phyloP scores from a whole-genome alignment of 108 stramenopile genomes.

The Fragilariopsis cylindrus region DNA sequence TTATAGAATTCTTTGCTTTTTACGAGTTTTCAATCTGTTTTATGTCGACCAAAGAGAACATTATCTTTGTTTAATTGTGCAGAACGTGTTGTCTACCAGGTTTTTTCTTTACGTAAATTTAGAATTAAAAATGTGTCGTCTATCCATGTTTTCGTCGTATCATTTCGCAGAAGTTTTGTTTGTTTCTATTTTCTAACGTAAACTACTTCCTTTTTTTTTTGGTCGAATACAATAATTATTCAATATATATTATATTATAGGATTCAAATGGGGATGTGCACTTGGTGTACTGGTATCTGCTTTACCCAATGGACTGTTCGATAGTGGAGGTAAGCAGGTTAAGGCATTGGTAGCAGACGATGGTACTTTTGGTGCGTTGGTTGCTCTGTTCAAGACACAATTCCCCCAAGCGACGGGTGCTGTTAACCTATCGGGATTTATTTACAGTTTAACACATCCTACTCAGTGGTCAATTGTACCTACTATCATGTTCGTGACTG shows the following conservation, averaged over 20 bases:
- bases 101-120: no score
- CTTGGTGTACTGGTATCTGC: constrained; percentile 74
- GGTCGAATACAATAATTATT: no score
- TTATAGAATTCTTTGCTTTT: no score
- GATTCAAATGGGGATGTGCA: constrained; percentile 88
- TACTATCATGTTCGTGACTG: constrained; percentile 57
- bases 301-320: constrained; percentile 71
- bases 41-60: no score
- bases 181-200: no score
- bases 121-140: no score
- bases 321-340: constrained; percentile 47
- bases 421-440: constrained; percentile 55
- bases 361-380: constrained; percentile 33
- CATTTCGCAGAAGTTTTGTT: no score
- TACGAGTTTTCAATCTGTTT: no score
- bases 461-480: constrained; percentile 58
- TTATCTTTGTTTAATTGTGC: no score
- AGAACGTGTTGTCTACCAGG: no score
- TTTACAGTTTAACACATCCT: constrained; percentile 63
- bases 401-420: constrained; percentile 67
- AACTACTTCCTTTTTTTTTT: no score
- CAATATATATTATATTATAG: not conserved
- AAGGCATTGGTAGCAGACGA: constrained; percentile 50
- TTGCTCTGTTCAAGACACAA: constrained; percentile 33
- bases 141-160: no score